Percentiles rank a stretch among this genome's conserved stretches.
These are phyloP conservation scores for Spiraea crenata DNA, from an alignment of 331 rosid genomes.

Conservation along the genomic window DNA sequence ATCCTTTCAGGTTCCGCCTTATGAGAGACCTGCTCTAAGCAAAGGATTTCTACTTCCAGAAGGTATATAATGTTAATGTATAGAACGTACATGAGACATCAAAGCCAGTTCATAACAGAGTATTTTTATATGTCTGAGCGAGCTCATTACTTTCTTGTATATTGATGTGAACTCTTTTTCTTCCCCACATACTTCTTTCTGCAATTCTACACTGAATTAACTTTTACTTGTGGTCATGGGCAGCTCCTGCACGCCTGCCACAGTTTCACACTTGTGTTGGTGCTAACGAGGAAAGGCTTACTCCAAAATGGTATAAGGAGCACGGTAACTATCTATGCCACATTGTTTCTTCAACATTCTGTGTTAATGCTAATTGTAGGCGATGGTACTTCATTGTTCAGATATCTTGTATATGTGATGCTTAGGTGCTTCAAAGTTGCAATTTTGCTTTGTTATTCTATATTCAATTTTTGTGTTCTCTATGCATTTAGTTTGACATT, in stretches of 20 bases:
- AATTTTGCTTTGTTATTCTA: slow-evolving; percentile 6
- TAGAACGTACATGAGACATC: too few species aligned
- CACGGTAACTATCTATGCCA: slow-evolving; percentile 58
- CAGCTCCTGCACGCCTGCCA: slow-evolving; percentile 91
- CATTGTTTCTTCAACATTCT: not conserved
- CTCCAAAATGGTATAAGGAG: slow-evolving; percentile 93
- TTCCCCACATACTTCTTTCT: not conserved
- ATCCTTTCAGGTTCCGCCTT: slow-evolving; percentile 79
- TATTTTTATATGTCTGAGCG: too few species aligned
- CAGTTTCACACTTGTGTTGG: slow-evolving; percentile 97
- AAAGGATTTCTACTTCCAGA: slow-evolving; percentile 96
- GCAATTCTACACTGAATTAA: slow-evolving; percentile 16
- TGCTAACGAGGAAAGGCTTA: slow-evolving; percentile 83
- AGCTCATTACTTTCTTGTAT: not conserved
- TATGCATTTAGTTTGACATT: not conserved
- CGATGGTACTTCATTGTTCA: not conserved
- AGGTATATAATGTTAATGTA: slow-evolving; percentile 38
- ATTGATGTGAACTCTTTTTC: slow-evolving; percentile 1
- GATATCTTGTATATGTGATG: slow-evolving; percentile 13
- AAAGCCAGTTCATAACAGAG: too few species aligned
- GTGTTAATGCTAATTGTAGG: not conserved
- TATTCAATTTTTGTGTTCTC: not conserved
- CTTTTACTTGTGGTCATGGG: slow-evolving; percentile 24
- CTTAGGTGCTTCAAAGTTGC: not conserved
- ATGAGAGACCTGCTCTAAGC: slow-evolving; percentile 99